phyloP scores from a whole-genome alignment of 225 moss, liverwort and hornwort genomes.

The Pseudisothecium myosuroides region DNA sequence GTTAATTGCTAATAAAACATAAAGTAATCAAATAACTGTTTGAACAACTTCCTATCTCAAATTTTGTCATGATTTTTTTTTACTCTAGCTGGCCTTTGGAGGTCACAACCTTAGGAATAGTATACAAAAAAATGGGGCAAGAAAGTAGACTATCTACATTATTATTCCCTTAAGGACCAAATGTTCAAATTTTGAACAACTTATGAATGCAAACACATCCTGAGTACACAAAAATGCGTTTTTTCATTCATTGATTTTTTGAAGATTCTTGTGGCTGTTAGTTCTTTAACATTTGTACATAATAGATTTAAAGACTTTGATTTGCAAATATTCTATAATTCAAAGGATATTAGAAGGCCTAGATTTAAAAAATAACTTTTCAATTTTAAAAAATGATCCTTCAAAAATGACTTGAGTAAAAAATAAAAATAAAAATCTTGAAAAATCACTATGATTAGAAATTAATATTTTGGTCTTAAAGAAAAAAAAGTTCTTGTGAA shows the following conservation, averaged over 20 bases:
- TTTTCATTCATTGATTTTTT: neutral
- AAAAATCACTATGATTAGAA: neutral
- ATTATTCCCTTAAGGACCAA: rapidly evolving
- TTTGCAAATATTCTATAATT: neutral
- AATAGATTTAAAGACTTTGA: neutral
- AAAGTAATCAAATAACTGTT: neutral
- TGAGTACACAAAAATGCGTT: rapidly evolving
- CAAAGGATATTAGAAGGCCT: rapidly evolving
- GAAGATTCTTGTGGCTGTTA: neutral
- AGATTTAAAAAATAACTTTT: rapidly evolving
- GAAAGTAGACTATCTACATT: neutral
- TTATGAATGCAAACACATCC: rapidly evolving
- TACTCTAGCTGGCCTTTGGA: rapidly evolving
- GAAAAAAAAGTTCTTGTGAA: neutral
- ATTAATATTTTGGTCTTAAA: neutral
- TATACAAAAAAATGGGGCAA: neutral
- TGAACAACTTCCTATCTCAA: neutral
- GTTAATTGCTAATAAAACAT: neutral
- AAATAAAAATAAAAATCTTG: rapidly evolving
- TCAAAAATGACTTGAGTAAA: neutral
- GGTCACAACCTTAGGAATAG: neutral
- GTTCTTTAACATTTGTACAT: neutral
- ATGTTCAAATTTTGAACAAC: neutral
- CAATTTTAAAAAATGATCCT: neutral
- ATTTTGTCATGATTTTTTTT: neutral